Percentiles rank a stretch among this genome's conserved stretches.
These are phyloP conservation scores for Auricularia sp. DNA, from an alignment of 768 basidiomycete genomes.

Conservation along the genomic window DNA sequence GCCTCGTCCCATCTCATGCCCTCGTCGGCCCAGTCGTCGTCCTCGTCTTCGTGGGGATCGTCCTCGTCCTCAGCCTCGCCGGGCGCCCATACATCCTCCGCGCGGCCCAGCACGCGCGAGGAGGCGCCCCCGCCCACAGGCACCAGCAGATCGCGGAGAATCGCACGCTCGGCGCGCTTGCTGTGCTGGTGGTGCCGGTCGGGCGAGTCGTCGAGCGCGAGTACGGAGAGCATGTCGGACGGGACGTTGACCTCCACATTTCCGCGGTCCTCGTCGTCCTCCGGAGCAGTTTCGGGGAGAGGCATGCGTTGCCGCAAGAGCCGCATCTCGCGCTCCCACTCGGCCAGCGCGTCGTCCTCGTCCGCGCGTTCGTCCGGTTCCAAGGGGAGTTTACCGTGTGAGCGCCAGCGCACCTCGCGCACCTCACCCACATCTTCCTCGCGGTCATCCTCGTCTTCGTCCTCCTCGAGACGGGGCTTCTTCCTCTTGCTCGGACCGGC, in stretches of 20 bases:
- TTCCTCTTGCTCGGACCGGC: neutral
- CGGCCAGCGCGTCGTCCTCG: neutral
- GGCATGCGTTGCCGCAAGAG: neutral
- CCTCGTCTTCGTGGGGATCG: neutral
- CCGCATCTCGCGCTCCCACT: conserved; percentile 1
- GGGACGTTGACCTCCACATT: neutral
- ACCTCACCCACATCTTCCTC: neutral
- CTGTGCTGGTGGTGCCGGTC: neutral
- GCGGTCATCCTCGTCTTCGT: neutral
- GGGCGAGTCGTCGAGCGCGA: neutral
- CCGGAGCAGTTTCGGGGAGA: too few species aligned
- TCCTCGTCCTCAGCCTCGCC: neutral
- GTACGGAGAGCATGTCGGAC: neutral
- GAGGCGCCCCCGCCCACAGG: neutral
- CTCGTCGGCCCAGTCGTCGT: conserved; percentile 1
- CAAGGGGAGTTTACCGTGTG: neutral
- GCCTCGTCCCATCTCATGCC: neutral
- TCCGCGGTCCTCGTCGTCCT: neutral
- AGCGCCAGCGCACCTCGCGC: too few species aligned
- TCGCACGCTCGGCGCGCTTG: neutral
- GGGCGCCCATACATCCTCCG: neutral
- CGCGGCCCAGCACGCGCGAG: neutral
- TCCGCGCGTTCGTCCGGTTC: neutral
- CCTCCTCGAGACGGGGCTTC: neutral
- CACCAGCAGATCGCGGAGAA: neutral